Percentiles rank a stretch among this genome's conserved stretches.
Evolutionary conservation across 2,329 filamentous ascomycete genomes (phyloP).

Genomic region (Pleoardoris graminearum): DNA sequence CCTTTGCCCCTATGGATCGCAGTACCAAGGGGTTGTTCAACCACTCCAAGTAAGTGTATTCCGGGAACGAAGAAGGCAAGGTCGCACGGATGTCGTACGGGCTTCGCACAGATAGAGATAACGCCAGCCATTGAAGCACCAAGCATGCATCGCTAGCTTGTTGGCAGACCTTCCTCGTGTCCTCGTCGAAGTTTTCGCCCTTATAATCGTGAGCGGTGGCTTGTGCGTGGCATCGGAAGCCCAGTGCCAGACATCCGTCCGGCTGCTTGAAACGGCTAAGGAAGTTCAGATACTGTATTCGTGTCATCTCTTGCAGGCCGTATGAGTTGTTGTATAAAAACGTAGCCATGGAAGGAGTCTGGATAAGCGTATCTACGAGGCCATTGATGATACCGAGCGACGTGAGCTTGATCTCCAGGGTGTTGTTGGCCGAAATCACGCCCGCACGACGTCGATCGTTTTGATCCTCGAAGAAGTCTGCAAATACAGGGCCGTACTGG

Average conservation of each 20-base stretch:
- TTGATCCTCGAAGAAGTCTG: constrained; percentile 61
- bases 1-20: constrained; percentile 53
- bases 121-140: neutral
- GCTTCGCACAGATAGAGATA: constrained; percentile 28
- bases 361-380: constrained; percentile 66
- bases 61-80: constrained; percentile 42
- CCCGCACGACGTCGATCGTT: constrained; percentile 61
- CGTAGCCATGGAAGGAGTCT: constrained; percentile 60
- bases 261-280: constrained; percentile 52
- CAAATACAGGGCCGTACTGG: constrained; percentile 69
- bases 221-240: constrained; percentile 39
- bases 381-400: constrained; percentile 74
- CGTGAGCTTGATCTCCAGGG: constrained; percentile 62
- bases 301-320: constrained; percentile 60
- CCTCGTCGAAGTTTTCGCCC: constrained; percentile 35
- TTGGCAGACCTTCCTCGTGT: constrained; percentile 38
- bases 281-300: constrained; percentile 54
- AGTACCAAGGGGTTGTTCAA: constrained; percentile 54
- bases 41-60: constrained; percentile 54
- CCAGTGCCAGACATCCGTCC: constrained; percentile 57
- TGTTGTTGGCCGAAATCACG: constrained; percentile 53
- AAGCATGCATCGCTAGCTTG: constrained; percentile 27
- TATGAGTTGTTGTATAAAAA: constrained; percentile 70
- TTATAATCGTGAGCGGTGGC: constrained; percentile 37
- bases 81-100: constrained; percentile 53